Evolutionary conservation across 306 rosid genomes (phyloP).

Genomic region (Arachis hypogaea): DNA sequence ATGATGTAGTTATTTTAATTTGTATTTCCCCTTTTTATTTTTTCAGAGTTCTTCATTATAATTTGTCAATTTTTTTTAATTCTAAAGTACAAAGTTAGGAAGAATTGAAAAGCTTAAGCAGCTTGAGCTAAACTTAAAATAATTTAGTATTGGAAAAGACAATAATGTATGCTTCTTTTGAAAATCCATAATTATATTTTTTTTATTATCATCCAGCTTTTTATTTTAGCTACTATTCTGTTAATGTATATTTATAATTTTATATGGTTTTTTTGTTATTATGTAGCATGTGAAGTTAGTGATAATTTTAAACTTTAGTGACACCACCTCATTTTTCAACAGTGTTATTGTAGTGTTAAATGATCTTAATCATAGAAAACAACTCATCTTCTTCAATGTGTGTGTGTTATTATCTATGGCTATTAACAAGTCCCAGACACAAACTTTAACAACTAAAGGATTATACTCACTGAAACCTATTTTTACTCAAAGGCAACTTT

Average conservation of each 20-base stretch:
- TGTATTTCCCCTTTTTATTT: conserved; percentile 21
- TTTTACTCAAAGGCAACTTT: no score
- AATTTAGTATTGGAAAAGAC: conserved; percentile 68
- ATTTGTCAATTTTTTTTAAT: conserved; percentile 36
- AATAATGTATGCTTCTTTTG: conserved; percentile 57
- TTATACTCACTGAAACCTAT: no score
- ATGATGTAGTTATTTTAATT: conserved; percentile 39
- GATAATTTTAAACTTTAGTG: conserved; percentile 1
- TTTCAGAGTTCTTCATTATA: conserved; percentile 10
- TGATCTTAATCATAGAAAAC: conserved; percentile 1
- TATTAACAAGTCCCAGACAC: no score
- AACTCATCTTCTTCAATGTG: background rate
- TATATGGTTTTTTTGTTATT: background rate
- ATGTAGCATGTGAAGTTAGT: conserved; percentile 7
- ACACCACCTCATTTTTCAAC: background rate
- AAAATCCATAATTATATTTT: conserved; percentile 68
- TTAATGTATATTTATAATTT: conserved; percentile 32
- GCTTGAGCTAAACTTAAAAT: conserved; percentile 62
- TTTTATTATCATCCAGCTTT: conserved; percentile 31
- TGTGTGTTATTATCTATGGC: background rate
- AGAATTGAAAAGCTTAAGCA: conserved; percentile 80
- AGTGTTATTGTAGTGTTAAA: conserved; percentile 6
- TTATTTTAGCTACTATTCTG: conserved; percentile 34
- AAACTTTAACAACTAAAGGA: no score
- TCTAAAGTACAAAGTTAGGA: conserved; percentile 74